Evolutionary conservation across 306 rosid species (phyloP).

Genomic region (Vigna radiata): DNA sequence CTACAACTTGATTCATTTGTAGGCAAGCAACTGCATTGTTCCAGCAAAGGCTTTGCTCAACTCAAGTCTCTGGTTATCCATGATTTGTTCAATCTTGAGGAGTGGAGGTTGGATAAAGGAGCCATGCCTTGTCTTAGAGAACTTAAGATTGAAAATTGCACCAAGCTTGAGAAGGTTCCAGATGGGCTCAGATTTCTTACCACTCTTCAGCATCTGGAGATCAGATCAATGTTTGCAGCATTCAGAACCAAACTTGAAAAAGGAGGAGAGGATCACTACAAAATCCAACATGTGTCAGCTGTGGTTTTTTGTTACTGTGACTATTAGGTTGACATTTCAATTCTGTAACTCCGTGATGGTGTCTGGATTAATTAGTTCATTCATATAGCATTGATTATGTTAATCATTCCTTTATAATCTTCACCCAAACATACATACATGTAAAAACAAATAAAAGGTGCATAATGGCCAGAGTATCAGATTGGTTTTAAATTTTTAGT

Average conservation of each 20-base stretch:
- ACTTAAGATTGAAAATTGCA: conserved; percentile 41
- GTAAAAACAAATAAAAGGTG: not conserved
- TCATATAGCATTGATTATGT: not conserved
- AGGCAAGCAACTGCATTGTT: conserved; percentile 48
- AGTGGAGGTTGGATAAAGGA: conserved; percentile 60
- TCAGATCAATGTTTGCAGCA: conserved; percentile 45
- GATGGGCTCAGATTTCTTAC: conserved; percentile 53
- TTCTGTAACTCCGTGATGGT: not conserved
- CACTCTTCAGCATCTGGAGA: conserved; percentile 49
- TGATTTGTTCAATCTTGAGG: conserved; percentile 37
- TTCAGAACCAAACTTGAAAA: conserved; percentile 51
- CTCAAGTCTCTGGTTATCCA: conserved; percentile 44
- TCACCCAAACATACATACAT: not conserved
- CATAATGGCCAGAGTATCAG: not conserved
- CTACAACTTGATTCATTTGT: conserved; percentile 41
- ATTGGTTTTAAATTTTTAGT: not conserved
- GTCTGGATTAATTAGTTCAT: conserved; percentile 9
- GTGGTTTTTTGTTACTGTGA: conserved; percentile 49
- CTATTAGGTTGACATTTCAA: conserved; percentile 37
- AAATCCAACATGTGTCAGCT: conserved; percentile 55
- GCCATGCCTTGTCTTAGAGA: conserved; percentile 52
- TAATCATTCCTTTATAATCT: not conserved
- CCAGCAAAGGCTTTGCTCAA: conserved; percentile 50
- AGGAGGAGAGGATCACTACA: conserved; percentile 60
- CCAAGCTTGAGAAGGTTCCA: conserved; percentile 49